Conservation (phyloP, 2,329 filamentous ascomycete species). For the Neurospora sp. region DNA sequence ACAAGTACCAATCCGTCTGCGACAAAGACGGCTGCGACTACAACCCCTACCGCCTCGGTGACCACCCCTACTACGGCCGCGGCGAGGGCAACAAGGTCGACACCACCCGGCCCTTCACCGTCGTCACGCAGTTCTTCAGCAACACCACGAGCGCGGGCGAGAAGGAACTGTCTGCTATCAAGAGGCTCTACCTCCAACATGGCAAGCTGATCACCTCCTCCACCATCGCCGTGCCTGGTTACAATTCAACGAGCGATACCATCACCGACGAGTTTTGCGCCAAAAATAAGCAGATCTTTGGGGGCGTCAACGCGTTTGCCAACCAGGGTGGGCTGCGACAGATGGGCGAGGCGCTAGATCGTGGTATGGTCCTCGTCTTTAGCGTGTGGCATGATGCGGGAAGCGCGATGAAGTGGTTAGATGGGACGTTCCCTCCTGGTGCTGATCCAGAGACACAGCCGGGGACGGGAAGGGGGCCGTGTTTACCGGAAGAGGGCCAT, state of each 20-base stretch:
- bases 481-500: conserved; percentile 35
- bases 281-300: conserved; percentile 21
- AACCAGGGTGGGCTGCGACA: conserved; percentile 4
- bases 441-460: conserved; percentile 24
- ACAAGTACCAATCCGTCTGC: conserved; percentile 16
- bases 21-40: conserved; percentile 25
- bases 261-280: conserved; percentile 27
- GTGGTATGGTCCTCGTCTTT: conserved; percentile 39
- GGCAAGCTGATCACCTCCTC: conserved; percentile 33
- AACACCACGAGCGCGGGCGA: conserved; percentile 22
- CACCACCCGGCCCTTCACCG: conserved; percentile 28
- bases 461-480: conserved; percentile 39
- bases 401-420: conserved; percentile 43
- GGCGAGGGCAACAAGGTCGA: conserved; percentile 29
- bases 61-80: conserved; percentile 19
- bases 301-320: conserved; percentile 32
- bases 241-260: conserved; percentile 1
- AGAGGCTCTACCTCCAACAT: conserved; percentile 37
- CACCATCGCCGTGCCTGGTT: conserved; percentile 10
- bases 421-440: conserved; percentile 35
- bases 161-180: conserved; percentile 24
- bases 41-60: conserved; percentile 24
- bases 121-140: conserved; percentile 36
- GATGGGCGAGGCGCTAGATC: conserved; percentile 3
- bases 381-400: conserved; percentile 42